Base-by-base conservation (phyloP, 805 yeast species). In the Yarrowia bubula region DNA sequence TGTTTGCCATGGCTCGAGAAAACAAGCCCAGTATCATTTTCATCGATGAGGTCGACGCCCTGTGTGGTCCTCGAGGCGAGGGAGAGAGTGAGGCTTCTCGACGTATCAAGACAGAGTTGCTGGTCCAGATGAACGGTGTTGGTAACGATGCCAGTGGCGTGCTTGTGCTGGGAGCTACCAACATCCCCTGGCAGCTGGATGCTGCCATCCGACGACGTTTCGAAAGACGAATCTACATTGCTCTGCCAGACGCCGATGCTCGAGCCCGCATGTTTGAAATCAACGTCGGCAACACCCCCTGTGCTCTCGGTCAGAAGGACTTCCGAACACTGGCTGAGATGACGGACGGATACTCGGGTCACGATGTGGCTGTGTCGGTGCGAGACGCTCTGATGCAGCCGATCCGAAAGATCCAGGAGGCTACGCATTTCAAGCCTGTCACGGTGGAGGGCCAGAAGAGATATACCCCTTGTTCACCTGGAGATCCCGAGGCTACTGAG, bases 321-420 rank as follows among this genome's bases (percentile, higher is more conserved):
- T 90, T 82, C 71, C 84, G 86, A 68, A 80, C 86, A 1, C 80
- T 95, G 69, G 98, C 95, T 0, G 92, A 88, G 66, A 88, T 95
- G 92, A 93, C 98, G 0, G 96, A 91, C 6, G 99, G 99, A 9
- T 93, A 95, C 76, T 91, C 97, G 1, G 99, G 99, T 63, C 96
- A 93, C 74, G 99, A 95, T 82, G 84, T 95, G 46, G 93, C 98
- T 0, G 97, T 95, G 38, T 96, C 92, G 10, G 99, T 95, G 3
- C 86, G 96, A 71, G 99, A 95, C 76, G 98, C 98, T 0, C 80
- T 95, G 70, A 95, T 95, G 99, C 96, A 93, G 76, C 99, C 99
- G 1, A 91, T 95, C 66, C 84, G 99, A 71, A 92, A 91, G 74
- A 91, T 95, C 68, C 98, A 93, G 76, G 87, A 85, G 72, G 98